Evolutionary conservation across 1,284 basidiomycete genomes (phyloP).

Genomic region (Megacollybia platyphylla): DNA sequence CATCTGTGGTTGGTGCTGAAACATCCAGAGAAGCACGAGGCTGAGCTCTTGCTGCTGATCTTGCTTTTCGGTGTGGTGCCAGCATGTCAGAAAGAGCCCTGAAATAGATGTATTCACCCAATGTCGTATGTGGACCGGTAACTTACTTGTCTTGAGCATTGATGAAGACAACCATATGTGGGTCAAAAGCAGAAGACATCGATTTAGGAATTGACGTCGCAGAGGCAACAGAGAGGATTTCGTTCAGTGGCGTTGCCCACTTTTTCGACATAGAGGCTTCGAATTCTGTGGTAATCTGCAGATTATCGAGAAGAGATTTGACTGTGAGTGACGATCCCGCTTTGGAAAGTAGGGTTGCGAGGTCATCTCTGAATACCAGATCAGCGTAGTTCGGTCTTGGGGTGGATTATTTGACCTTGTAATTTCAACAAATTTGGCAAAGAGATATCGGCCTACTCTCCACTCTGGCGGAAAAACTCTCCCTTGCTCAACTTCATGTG

Average conservation of each 20-base stretch:
- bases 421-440: conserved; percentile 76
- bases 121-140: not conserved
- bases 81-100: conserved; percentile 78
- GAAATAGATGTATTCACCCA: conserved; percentile 1
- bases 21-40: conserved; percentile 61
- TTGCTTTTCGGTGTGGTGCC: conserved; percentile 57
- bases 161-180: conserved; percentile 87
- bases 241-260: conserved; percentile 63
- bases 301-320: conserved; percentile 67
- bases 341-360: conserved; percentile 54
- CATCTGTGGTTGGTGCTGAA: conserved; percentile 21
- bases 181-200: conserved; percentile 83
- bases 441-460: conserved; percentile 72
- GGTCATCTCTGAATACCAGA: conserved; percentile 43
- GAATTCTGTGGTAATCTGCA: conserved; percentile 81
- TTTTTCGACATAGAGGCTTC: conserved; percentile 70
- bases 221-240: conserved; percentile 21
- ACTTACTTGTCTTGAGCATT: conserved; percentile 89
- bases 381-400: not conserved
- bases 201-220: conserved; percentile 40
- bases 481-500: conserved; percentile 81
- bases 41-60: conserved; percentile 24
- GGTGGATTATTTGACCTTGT: conserved; percentile 45
- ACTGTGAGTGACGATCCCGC: conserved; percentile 65
- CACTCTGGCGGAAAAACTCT: conserved; percentile 74